Base-by-base conservation (phyloP, 148 eudicot genomes). In the Heliosperma pusillum region DNA sequence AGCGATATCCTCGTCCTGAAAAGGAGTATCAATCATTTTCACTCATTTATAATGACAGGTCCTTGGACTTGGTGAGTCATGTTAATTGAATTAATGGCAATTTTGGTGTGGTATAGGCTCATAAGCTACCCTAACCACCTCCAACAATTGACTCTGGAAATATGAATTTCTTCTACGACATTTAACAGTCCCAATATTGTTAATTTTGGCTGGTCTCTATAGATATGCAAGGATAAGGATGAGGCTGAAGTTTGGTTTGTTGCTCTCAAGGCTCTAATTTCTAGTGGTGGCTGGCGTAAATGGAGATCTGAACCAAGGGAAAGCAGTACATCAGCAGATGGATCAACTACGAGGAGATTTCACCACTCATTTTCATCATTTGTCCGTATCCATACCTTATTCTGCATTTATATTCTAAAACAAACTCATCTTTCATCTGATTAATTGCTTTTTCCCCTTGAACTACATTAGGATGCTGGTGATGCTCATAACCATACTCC, bases 151-250 rank as follows among this genome's bases (percentile, higher is more conserved):
- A 66, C 12, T 66, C 70, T 10, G 66, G 40, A 26, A 26, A 10
- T 26, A 63, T 66, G 36, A 16, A 21, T 66, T 64, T 15, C 70
- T 40, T 50, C 1, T 20, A 66, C 50, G 40, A 17, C 9, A 33
- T 15, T 15, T 10, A 17, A 64, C 21, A 5, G 42, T 64, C 36
- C 17, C 21, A 20, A 21, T 44, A 72, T 24, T 65, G 47, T 85
- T 45, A n/a, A 59, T 16, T 52, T 62, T 17, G 71, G 24, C n/a
- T 73, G 59, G 47, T 80, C 61, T 70, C 59, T 69, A 77, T 81
- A 94, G 98, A 92, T 94, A 78, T 94, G 98, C 82, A 94, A 94
- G 85, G 98, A 94, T 78, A 94, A 91, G 82, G 98, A 94, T 74
- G 98, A 94, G 88, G 93, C 97, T 70, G 97, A 94, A 79, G 89